Percentiles rank a stretch among this genome's conserved stretches.
phyloP scores from a whole-genome alignment of 2,329 filamentous ascomycete species.

The Colletotrichum australisinense region DNA sequence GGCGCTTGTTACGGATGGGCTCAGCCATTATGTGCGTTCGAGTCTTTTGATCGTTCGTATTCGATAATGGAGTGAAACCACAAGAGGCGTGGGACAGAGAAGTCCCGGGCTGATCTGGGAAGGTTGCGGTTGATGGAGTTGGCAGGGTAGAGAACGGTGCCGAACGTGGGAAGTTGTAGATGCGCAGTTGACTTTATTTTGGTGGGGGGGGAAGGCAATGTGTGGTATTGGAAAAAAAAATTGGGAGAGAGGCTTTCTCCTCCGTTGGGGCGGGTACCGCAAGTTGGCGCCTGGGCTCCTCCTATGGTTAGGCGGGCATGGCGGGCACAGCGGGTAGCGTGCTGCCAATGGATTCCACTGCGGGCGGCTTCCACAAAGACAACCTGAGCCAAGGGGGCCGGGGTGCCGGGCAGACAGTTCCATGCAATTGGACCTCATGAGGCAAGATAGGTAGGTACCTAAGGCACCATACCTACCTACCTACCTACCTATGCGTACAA shows the following conservation, averaged over 20 bases:
- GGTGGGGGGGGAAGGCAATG: conserved; percentile 34
- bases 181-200: conserved; percentile 35
- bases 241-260: conserved; percentile 23
- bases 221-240: conserved; percentile 25
- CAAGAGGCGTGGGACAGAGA: conserved; percentile 8
- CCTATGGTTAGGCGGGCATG: conserved; percentile 20
- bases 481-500: background rate
- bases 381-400: background rate
- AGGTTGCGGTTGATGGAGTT: conserved; percentile 12
- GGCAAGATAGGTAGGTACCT: background rate
- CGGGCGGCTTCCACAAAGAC: background rate
- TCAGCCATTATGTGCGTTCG: conserved; percentile 63
- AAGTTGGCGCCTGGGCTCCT: conserved; percentile 26
- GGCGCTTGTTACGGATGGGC: conserved; percentile 73
- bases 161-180: conserved; percentile 31
- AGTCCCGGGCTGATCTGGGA: conserved; percentile 1
- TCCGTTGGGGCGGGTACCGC: conserved; percentile 31
- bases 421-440: background rate
- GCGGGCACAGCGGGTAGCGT: conserved; percentile 10
- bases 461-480: background rate
- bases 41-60: background rate
- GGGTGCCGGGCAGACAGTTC: background rate
- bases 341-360: conserved; percentile 11
- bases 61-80: conserved; percentile 19
- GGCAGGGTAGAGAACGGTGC: conserved; percentile 21